Percentiles rank a stretch among this genome's conserved stretches.
phyloP scores from a whole-genome alignment of 2,329 filamentous ascomycete genomes.

The Colletotrichum eleusines region DNA sequence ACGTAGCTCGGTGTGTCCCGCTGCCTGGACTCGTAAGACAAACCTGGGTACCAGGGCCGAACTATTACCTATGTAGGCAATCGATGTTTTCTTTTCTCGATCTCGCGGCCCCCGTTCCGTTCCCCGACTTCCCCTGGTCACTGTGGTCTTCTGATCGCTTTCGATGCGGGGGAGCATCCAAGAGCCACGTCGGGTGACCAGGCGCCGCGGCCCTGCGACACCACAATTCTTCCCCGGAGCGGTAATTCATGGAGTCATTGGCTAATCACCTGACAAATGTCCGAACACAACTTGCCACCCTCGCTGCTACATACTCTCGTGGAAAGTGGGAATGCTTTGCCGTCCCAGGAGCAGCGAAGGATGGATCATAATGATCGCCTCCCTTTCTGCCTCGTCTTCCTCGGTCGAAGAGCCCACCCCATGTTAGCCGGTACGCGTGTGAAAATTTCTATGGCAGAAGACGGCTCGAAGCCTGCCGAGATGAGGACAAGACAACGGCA shows the following conservation, averaged over 20 bases:
- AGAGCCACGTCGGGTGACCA: conserved; percentile 40
- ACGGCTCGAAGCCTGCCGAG: background rate
- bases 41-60: conserved; percentile 17
- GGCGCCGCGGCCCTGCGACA: conserved; percentile 36
- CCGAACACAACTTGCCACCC: conserved; percentile 20
- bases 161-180: conserved; percentile 40
- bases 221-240: conserved; percentile 24
- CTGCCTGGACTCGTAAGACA: conserved; percentile 25
- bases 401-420: conserved; percentile 24
- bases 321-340: conserved; percentile 21
- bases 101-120: conserved; percentile 27
- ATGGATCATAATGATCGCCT: background rate
- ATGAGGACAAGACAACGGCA: conserved; percentile 7
- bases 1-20: conserved; percentile 12
- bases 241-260: conserved; percentile 13
- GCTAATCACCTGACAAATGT: conserved; percentile 24
- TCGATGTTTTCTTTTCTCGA: conserved; percentile 37
- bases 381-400: conserved; percentile 17
- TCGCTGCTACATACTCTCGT: conserved; percentile 18
- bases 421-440: conserved; percentile 5
- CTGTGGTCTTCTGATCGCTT: conserved; percentile 38
- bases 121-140: conserved; percentile 35
- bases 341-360: conserved; percentile 19
- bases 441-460: conserved; percentile 4
- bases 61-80: background rate